phyloP scores from a whole-genome alignment of 1,284 basidiomycete species.

The Ganoderma sinense region DNA sequence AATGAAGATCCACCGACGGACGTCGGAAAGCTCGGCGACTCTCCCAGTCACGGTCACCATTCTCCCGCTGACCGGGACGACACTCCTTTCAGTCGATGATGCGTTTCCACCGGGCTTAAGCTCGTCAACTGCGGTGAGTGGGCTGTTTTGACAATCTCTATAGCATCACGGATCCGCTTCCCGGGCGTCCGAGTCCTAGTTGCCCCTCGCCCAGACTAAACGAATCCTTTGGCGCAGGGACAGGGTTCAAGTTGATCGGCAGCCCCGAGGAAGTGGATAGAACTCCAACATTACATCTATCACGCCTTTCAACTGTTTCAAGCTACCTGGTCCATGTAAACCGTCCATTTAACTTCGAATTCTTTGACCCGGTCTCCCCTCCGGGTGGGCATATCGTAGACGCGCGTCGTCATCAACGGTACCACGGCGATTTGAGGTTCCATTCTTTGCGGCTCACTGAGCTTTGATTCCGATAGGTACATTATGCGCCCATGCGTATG shows the following conservation, averaged over 20 bases:
- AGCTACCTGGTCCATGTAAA: neutral
- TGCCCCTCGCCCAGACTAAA: neutral
- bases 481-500: too few relatives aligned
- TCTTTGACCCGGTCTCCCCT: slow-evolving; percentile 1
- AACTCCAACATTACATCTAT: neutral
- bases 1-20: neutral
- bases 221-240: neutral
- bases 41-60: neutral
- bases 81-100: neutral
- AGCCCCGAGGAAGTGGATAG: neutral
- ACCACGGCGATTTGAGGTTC: neutral
- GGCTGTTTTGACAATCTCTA: neutral
- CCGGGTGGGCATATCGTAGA: too few relatives aligned
- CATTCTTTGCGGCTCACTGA: neutral
- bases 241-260: neutral
- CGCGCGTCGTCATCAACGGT: neutral
- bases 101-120: neutral
- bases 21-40: neutral
- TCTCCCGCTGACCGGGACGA: neutral
- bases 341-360: neutral
- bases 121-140: neutral
- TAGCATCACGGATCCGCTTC: neutral
- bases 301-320: neutral
- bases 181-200: neutral
- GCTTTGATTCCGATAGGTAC: neutral